These are phyloP conservation scores for Fusarium dlaminii DNA, from an alignment of 2,329 filamentous ascomycete species.

Conservation along the genomic window DNA sequence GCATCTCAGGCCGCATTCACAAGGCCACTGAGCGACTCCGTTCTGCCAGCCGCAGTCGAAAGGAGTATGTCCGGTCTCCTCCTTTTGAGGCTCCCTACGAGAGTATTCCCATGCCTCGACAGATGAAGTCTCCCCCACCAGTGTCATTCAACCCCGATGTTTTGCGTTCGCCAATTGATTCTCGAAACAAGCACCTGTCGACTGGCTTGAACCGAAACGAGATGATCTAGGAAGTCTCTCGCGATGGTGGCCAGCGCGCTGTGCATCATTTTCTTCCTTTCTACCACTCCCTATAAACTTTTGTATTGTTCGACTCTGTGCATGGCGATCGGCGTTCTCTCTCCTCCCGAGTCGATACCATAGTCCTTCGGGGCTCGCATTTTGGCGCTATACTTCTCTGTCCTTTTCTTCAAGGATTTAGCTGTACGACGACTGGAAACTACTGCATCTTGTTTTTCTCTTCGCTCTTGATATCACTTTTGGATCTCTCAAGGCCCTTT, in stretches of 20 bases:
- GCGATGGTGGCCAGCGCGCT: neutral
- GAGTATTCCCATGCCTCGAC: slow-evolving; percentile 48
- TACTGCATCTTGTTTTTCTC: neutral
- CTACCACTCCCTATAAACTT: slow-evolving; percentile 31
- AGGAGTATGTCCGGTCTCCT: slow-evolving; percentile 48
- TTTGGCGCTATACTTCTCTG: slow-evolving; percentile 1
- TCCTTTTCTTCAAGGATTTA: neutral
- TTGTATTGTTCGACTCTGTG: slow-evolving; percentile 42
- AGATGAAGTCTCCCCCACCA: slow-evolving; percentile 49
- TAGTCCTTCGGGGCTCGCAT: slow-evolving; percentile 18
- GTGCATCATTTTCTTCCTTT: slow-evolving; percentile 22
- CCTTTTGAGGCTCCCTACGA: slow-evolving; percentile 53
- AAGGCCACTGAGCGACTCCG: slow-evolving; percentile 69
- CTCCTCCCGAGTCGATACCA: slow-evolving; percentile 35
- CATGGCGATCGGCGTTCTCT: slow-evolving; percentile 54
- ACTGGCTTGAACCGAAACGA: slow-evolving; percentile 64
- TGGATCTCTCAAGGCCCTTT: neutral
- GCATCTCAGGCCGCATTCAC: slow-evolving; percentile 63
- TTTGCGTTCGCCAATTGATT: slow-evolving; percentile 47
- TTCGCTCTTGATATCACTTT: slow-evolving; percentile 17
- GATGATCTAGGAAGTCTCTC: slow-evolving; percentile 58
- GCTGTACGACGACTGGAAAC: neutral
- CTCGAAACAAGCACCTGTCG: slow-evolving; percentile 52
- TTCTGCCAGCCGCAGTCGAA: slow-evolving; percentile 66
- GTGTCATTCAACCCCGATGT: slow-evolving; percentile 51